Evolutionary conservation across 306 rosid genomes (phyloP), one percentile per base, ranked within the genome.

Genomic region (Inga laurina): DNA sequence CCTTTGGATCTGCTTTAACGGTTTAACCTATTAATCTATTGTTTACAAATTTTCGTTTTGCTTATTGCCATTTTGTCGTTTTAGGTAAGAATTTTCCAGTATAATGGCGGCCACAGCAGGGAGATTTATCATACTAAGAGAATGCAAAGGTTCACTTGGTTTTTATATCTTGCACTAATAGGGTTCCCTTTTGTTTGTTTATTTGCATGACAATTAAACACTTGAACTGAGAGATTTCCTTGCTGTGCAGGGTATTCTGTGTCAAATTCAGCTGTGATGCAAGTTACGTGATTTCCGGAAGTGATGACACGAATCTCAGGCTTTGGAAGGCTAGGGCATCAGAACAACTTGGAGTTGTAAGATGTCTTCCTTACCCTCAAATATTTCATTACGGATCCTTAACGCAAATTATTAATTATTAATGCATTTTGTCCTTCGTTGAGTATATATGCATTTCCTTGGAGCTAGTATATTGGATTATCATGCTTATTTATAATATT

Each of bases 261-360:
- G 94, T 93, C 74, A 96, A 91, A 86, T 96, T 91, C 90, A 96
- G 94, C 80, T 92, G 93, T 21, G 99, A 96, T 85, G 98, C 93
- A 75, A 92, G 97, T 84, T 96, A 96, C 77, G 92, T 96, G 72
- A 91, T 96, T 83, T 96, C 99, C 2, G 99, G 99, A 70, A 96
- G 98, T 81, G 99, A 96, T 69, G 99, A 96, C 87, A 87, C 97
- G 56, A 93, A 96, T 87, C 97, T 96, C 78, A 93, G 99, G 88
- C 92, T 96, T 77, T 96, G 99, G 99, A 96, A 96, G 90, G 97
- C 99, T 68, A 96, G 87, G 77, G 99, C 98, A 84, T 92, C 99
- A 14, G 99, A 96, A 67, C 98, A 96, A 85, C 85, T 96, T 79
- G 99, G 99, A 87, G 97, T 96, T 10, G 99, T 96, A 92, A 91